Evolutionary conservation across 2,329 filamentous ascomycete genomes (phyloP).

Genomic region (Fusarium dlaminii): DNA sequence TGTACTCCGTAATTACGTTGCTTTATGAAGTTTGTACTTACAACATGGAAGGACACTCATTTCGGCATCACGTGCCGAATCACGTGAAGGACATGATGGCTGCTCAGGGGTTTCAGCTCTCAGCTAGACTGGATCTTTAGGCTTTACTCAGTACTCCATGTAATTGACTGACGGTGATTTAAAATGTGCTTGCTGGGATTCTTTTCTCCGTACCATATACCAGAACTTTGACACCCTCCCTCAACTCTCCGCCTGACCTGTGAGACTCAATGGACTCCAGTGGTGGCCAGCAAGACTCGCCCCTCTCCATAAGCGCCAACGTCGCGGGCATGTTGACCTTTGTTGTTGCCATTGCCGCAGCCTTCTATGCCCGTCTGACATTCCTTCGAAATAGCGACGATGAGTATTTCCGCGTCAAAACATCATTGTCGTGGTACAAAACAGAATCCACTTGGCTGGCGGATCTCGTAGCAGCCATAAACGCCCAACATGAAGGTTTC

Average conservation of each 20-base stretch:
- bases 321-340: constrained; percentile 59
- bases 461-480: constrained; percentile 51
- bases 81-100: constrained; percentile 2
- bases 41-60: neutral
- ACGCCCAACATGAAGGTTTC: constrained; percentile 38
- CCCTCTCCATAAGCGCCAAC: constrained; percentile 55
- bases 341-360: constrained; percentile 55
- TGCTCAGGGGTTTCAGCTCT: neutral
- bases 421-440: constrained; percentile 59
- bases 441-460: constrained; percentile 58
- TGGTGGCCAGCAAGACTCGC: constrained; percentile 50
- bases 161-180: neutral
- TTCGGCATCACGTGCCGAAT: neutral
- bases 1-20: neutral
- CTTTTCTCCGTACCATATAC: neutral
- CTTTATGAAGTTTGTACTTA: neutral
- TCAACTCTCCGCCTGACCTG: neutral
- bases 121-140: neutral
- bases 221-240: neutral
- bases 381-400: constrained; percentile 57
- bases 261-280: constrained; percentile 37
- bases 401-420: constrained; percentile 59
- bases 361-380: constrained; percentile 55
- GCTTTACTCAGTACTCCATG: neutral
- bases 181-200: neutral